Evolutionary conservation across 2,329 filamentous ascomycete genomes (phyloP).

Genomic region (Alternaria gaisen): DNA sequence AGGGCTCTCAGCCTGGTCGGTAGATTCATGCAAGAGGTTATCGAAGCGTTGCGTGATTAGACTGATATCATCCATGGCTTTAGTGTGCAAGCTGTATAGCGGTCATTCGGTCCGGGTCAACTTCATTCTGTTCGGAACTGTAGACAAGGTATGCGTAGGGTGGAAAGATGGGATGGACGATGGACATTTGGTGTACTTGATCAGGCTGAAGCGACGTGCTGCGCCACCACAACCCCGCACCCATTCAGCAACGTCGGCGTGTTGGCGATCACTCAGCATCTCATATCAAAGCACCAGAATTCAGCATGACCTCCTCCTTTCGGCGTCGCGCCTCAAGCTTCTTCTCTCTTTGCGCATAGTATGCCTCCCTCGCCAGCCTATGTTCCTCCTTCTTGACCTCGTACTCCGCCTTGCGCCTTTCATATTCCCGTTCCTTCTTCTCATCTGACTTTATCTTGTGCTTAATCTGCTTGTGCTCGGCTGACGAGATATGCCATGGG

Average conservation of each 20-base stretch:
- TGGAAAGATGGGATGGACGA: no score
- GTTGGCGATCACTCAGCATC: neutral
- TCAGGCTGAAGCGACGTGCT: neutral
- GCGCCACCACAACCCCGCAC: neutral
- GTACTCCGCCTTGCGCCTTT: constrained; percentile 47
- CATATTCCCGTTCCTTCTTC: constrained; percentile 49
- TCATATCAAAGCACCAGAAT: constrained; percentile 52
- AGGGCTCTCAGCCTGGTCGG: no score
- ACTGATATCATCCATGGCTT: no score
- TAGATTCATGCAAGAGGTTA: no score
- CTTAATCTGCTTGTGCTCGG: constrained; percentile 56
- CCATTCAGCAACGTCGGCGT: neutral
- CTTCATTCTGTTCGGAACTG: no score
- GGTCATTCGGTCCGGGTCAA: no score
- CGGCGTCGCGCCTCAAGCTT: constrained; percentile 54
- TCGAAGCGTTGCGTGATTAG: no score
- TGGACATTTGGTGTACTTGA: no score
- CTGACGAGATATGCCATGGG: constrained; percentile 62
- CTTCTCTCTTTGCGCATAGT: constrained; percentile 44
- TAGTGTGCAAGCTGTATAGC: no score
- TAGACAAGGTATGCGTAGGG: no score
- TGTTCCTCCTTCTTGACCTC: constrained; percentile 45
- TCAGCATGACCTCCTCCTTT: constrained; percentile 55
- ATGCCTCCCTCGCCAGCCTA: constrained; percentile 42
- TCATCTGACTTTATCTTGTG: constrained; percentile 50